Evolutionary conservation across 2,329 filamentous ascomycete genomes (phyloP), one percentile per base, ranked within the genome.

Genomic region (Penicillium sp.): DNA sequence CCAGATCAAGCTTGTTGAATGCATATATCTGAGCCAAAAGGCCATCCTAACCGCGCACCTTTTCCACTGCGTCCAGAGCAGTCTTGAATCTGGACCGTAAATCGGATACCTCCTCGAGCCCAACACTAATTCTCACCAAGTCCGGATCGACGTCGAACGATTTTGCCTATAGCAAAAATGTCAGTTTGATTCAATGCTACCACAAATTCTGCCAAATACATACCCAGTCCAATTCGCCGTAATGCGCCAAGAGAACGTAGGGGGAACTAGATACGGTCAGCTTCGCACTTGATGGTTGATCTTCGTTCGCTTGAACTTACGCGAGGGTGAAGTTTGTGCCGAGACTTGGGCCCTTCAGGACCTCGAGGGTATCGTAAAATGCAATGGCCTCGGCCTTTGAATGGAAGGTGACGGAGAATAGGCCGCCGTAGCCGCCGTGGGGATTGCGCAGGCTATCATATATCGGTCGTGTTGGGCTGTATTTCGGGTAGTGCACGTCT

Each of bases 311-410:
- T n/a, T 14, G 11, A 29, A 62, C 68, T 61, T 54, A 81, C 79
- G 78, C 88, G 33, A 99, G 79, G 0, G 94, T 97, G 71, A 99
- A 99, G 73, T 99, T 99, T 0, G 94, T 97, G 2, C 94, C 94
- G 46, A 99, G 79, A 73, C 92, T 97, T 0, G 94, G 94, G 0
- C 94, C 94, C 74, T 99, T 99, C 34, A 91, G 87, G 1, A 92
- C 94, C 58, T 95, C 86, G 14, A 99, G 77, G 11, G 84, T 82
- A 74, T 99, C 92, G 73, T 89, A 97, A 72, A 97, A 97, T 1
- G 85, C 83, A 50, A 91, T 79, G 0, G 93, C 90, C 58, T 92
- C 87, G 26, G 81, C 79, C 52, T 82, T 84, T 1, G 80, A 80
- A 63, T 90, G 78, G 67, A 97, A 96, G 0, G 88, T 91, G 33